These are phyloP conservation scores for Xylariaceae sp. DNA, from an alignment of 2,329 filamentous ascomycete genomes.

Conservation along the genomic window DNA sequence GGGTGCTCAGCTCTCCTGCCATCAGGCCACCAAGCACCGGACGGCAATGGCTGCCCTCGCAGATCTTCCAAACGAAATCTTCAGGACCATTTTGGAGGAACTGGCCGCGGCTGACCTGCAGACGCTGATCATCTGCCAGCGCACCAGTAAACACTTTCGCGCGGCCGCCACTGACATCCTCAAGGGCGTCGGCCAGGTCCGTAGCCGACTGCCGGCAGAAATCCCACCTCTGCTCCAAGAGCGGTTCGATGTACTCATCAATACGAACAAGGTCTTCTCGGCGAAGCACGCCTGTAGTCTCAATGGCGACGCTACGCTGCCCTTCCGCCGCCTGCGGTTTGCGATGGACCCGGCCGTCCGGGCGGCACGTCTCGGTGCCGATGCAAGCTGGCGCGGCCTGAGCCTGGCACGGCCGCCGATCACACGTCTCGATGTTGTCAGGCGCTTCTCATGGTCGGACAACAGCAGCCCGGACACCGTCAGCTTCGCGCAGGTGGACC, in stretches of 20 bases:
- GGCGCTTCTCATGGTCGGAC: constrained; percentile 7
- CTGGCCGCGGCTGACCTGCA: constrained; percentile 9
- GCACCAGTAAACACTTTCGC: constrained; percentile 8
- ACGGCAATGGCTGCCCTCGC: constrained; percentile 8
- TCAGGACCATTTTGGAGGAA: constrained; percentile 10
- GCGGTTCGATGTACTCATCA: constrained; percentile 12
- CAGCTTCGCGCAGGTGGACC: constrained; percentile 14
- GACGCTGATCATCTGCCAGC: constrained; percentile 9
- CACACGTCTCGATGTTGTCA: constrained; percentile 15
- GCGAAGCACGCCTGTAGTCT: constrained; percentile 8
- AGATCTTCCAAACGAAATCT: constrained; percentile 11
- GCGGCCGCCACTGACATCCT: constrained; percentile 7
- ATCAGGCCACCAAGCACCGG: no score
- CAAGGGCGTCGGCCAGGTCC: no score
- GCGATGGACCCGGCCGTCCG: constrained; percentile 5
- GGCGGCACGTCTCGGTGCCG: constrained; percentile 8
- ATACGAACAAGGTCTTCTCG: constrained; percentile 12
- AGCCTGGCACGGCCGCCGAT: constrained; percentile 14
- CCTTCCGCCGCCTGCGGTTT: constrained; percentile 16
- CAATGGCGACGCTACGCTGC: constrained; percentile 12
- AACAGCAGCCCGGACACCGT: constrained; percentile 7
- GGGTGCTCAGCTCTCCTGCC: no score
- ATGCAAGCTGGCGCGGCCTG: constrained; percentile 16
- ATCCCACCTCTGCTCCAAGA: no score
- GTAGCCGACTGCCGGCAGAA: no score